Percentiles rank a stretch among this genome's conserved stretches.
Conservation (phyloP, 2,329 filamentous ascomycete genomes). For the Monilinia aucupariae region DNA sequence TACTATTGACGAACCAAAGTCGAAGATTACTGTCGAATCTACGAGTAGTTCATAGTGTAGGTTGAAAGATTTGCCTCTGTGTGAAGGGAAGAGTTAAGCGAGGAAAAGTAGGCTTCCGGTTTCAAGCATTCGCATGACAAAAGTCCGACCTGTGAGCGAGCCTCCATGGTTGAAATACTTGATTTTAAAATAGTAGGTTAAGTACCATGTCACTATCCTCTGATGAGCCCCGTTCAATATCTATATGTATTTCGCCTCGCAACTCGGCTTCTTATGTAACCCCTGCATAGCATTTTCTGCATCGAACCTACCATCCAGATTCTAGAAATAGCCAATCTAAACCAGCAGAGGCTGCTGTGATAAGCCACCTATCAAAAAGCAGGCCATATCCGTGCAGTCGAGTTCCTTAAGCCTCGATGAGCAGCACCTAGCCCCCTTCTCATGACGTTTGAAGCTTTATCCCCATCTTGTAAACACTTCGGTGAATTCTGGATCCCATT, state of each 20-base stretch:
- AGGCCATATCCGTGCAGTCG: neutral
- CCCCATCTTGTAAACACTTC: neutral
- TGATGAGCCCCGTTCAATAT: too few species aligned
- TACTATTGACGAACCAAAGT: neutral
- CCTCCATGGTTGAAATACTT: too few species aligned
- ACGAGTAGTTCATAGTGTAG: neutral
- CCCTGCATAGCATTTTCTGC: neutral
- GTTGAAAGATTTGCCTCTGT: neutral
- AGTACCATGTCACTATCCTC: too few species aligned
- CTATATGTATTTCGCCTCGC: too few species aligned
- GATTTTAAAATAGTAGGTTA: too few species aligned
- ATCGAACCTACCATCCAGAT: neutral
- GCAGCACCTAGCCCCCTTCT: too few species aligned
- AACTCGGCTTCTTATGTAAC: too few species aligned
- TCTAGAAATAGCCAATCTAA: neutral
- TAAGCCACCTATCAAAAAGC: neutral
- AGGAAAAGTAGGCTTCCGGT: neutral
- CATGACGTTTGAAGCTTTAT: neutral
- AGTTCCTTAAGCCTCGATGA: neutral
- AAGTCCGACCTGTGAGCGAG: too few species aligned
- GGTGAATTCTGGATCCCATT: neutral
- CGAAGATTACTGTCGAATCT: neutral
- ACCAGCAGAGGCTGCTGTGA: neutral
- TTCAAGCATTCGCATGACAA: too few species aligned
- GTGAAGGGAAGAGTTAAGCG: neutral